Conservation (phyloP, 1,284 basidiomycete genomes). For the Ganoderma lucidum region DNA sequence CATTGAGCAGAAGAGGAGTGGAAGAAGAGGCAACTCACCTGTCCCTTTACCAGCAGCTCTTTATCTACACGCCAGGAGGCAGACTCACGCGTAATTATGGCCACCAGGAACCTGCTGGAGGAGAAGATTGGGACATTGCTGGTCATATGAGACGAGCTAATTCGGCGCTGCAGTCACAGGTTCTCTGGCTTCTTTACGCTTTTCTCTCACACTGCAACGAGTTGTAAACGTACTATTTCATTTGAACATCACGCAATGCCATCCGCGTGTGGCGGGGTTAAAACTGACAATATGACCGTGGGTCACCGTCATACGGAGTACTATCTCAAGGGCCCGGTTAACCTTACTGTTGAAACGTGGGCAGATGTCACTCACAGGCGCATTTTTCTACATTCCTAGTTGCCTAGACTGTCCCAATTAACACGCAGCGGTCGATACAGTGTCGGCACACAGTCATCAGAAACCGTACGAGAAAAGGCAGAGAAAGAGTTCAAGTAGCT, state of each 20-base stretch:
- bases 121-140: not conserved
- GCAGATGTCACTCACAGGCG: not conserved
- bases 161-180: not conserved
- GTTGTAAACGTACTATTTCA: not conserved
- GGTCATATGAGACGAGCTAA: slow-evolving; percentile 11
- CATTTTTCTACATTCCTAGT: not conserved
- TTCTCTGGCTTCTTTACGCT: not conserved
- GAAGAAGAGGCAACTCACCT: not conserved
- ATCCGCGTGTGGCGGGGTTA: not conserved
- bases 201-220: slow-evolving; percentile 1
- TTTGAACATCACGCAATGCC: not conserved
- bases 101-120: slow-evolving; percentile 9
- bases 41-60: not conserved
- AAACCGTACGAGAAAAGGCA: not conserved
- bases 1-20: slow-evolving; percentile 1
- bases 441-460: not conserved
- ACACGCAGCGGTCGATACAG: not conserved
- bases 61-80: not conserved
- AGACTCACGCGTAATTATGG: slow-evolving; percentile 12
- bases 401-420: not conserved
- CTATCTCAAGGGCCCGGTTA: not conserved
- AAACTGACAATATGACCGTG: not conserved
- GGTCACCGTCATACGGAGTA: not conserved
- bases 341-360: not conserved
- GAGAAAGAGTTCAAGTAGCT: too few relatives aligned